These are phyloP conservation scores for Nicotiana paniculata DNA, from an alignment of 257 asterid species.

Conservation along the genomic window DNA sequence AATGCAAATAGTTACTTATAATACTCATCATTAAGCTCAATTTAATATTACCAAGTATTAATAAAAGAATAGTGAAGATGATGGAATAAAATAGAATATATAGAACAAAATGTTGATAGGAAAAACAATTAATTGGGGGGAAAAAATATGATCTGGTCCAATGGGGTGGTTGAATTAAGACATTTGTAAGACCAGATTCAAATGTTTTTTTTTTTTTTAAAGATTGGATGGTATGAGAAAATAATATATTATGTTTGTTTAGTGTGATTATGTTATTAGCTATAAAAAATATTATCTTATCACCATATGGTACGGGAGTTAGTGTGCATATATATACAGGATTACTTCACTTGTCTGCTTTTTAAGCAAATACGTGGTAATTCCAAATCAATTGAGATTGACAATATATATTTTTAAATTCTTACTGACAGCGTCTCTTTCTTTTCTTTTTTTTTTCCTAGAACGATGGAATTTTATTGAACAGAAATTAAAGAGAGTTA, in stretches of 20 bases:
- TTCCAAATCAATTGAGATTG: background rate
- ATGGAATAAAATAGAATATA: background rate
- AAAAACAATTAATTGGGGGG: background rate
- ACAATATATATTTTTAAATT: too few relatives aligned
- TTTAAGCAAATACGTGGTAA: too few relatives aligned
- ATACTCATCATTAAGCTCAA: background rate
- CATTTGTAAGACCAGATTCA: constrained; percentile 17
- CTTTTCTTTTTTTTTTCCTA: too few relatives aligned
- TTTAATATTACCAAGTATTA: background rate
- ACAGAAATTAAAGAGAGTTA: too few relatives aligned
- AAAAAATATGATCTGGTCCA: background rate
- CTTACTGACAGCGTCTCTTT: background rate
- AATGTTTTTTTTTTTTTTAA: too few relatives aligned
- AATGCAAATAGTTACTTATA: background rate
- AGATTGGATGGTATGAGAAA: background rate
- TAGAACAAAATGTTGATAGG: background rate
- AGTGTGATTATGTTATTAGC: background rate
- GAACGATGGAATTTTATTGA: too few relatives aligned
- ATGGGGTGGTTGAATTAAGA: background rate
- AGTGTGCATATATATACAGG: background rate
- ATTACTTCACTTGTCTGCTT: background rate
- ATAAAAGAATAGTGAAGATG: background rate
- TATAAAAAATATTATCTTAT: too few relatives aligned
- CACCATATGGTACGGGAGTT: background rate
- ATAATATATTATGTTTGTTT: background rate